These are phyloP conservation scores for Salvia splendens DNA, from an alignment of 257 asterid genomes.

Conservation along the genomic window DNA sequence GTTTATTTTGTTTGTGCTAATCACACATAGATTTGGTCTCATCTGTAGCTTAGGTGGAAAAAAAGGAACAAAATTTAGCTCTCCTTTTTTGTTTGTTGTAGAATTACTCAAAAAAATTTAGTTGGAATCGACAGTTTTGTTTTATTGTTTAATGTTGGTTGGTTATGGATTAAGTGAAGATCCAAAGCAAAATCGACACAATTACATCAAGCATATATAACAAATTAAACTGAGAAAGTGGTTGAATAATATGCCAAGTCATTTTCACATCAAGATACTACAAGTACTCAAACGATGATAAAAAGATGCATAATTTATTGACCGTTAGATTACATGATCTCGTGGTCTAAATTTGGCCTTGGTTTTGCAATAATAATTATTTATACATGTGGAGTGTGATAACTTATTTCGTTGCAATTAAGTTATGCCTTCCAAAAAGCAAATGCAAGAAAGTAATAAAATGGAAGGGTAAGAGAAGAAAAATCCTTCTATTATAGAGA, in stretches of 20 bases:
- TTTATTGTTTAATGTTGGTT: neutral
- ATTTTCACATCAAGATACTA: no score
- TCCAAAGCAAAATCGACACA: no score
- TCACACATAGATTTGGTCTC: neutral
- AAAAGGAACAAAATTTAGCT: neutral
- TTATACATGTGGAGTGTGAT: no score
- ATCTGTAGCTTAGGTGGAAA: neutral
- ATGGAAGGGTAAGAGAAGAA: neutral
- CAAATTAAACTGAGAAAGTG: no score
- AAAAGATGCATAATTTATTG: no score
- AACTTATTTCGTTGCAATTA: no score
- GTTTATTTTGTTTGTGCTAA: neutral
- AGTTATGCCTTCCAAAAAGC: neutral
- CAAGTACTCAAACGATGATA: no score
- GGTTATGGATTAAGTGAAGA: neutral
- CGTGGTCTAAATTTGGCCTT: neutral
- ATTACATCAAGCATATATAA: no score
- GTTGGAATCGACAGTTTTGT: neutral
- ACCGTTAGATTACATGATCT: no score
- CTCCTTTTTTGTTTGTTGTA: constrained; percentile 10
- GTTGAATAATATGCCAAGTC: no score
- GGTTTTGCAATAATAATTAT: neutral
- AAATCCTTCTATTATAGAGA: neutral
- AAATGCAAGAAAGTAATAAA: neutral
- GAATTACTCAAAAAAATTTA: neutral